Conservation (phyloP, 495 filamentous ascomycete genomes). For the Clavariopsis aquatica region DNA sequence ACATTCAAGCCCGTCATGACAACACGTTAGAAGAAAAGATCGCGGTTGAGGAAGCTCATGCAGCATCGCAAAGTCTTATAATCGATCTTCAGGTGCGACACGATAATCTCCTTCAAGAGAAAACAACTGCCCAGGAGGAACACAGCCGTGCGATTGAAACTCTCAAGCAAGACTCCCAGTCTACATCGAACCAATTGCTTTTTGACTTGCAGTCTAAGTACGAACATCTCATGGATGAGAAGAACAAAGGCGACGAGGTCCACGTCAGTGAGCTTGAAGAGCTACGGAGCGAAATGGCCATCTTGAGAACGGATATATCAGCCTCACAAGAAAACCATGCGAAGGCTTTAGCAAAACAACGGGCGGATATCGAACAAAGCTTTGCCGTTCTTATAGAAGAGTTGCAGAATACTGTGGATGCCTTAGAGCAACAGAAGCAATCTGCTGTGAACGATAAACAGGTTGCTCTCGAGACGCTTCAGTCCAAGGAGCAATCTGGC, state of each 20-base stretch:
- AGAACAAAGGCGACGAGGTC: conserved; percentile 3
- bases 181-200: conserved; percentile 25
- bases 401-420: conserved; percentile 16
- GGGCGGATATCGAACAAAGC: conserved; percentile 25
- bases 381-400: conserved; percentile 25
- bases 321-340: conserved; percentile 19
- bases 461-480: conserved; percentile 10
- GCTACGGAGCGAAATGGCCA: conserved; percentile 10
- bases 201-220: conserved; percentile 32
- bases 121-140: conserved; percentile 31
- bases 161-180: conserved; percentile 26
- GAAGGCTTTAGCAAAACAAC: conserved; percentile 11
- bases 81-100: conserved; percentile 26
- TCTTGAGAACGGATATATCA: conserved; percentile 13
- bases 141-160: conserved; percentile 29
- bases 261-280: conserved; percentile 13
- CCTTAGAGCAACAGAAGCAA: conserved; percentile 25
- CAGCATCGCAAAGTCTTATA: conserved; percentile 12
- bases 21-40: conserved; percentile 20
- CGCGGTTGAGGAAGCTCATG: conserved; percentile 21
- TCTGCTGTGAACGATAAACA: conserved; percentile 7
- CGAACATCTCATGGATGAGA: conserved; percentile 28
- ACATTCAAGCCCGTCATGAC: conserved; percentile 23
- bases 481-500: conserved; percentile 13
- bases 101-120: conserved; percentile 23